Evolutionary conservation across 805 yeast species (phyloP).

Genomic region (Yarrowia sp.): DNA sequence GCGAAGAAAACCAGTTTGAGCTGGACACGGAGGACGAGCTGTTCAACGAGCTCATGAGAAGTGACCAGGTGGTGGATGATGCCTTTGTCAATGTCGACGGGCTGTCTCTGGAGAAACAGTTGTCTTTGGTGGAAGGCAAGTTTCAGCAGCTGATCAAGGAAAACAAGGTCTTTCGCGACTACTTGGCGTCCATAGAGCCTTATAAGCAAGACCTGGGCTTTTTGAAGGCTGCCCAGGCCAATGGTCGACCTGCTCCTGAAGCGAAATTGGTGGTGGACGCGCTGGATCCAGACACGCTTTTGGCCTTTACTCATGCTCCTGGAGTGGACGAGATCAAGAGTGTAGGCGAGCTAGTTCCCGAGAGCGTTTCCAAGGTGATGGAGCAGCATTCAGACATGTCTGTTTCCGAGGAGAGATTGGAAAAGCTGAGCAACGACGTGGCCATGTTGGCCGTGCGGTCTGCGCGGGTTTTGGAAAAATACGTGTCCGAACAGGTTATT

Average conservation of each 20-base stretch:
- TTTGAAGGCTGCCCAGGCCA: not conserved
- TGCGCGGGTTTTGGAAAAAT: conserved; percentile 1
- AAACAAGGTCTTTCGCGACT: conserved; percentile 13
- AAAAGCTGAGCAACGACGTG: not conserved
- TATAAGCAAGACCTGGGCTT: conserved; percentile 3
- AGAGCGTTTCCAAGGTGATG: not conserved
- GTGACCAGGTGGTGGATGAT: conserved; percentile 9
- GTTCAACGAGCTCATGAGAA: conserved; percentile 17
- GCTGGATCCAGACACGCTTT: not conserved
- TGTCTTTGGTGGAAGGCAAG: not conserved
- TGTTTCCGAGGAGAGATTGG: not conserved
- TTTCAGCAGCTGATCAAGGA: conserved; percentile 12
- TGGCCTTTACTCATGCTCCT: not conserved
- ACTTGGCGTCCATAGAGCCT: conserved; percentile 11
- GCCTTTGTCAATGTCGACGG: conserved; percentile 7
- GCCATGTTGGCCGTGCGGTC: not conserved
- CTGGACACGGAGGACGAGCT: conserved; percentile 19
- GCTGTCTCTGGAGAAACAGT: conserved; percentile 3
- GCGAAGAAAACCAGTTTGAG: not conserved
- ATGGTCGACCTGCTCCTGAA: not conserved
- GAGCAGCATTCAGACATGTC: not conserved
- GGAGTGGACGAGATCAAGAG: conserved; percentile 17
- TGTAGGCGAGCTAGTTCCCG: not conserved
- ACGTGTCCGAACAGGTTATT: not conserved
- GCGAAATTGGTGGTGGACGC: conserved; percentile 8